These are phyloP conservation scores for Termitomyces sp. DNA, from an alignment of 768 basidiomycete species.

Conservation along the genomic window DNA sequence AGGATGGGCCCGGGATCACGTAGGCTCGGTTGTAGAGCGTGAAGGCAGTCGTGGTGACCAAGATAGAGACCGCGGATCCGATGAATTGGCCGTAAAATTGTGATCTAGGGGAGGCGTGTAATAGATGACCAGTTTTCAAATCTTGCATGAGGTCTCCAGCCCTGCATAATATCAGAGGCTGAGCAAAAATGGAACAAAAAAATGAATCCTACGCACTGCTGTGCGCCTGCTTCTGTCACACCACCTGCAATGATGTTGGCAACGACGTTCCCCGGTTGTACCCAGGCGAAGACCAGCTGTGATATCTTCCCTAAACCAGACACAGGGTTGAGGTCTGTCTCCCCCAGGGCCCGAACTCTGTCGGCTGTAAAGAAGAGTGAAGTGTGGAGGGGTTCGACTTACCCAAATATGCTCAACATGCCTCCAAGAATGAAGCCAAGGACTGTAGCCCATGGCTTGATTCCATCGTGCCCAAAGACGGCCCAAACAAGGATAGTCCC, in stretches of 20 bases:
- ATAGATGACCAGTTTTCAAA: constrained; percentile 93
- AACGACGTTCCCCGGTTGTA: constrained; percentile 93
- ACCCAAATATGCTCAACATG: constrained; percentile 86
- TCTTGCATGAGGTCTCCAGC: constrained; percentile 99
- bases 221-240: constrained; percentile 94
- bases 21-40: constrained; percentile 85
- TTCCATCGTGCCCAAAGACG: constrained; percentile 88
- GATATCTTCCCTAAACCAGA: constrained; percentile 93
- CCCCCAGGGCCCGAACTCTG: constrained; percentile 90
- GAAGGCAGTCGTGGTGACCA: constrained; percentile 87
- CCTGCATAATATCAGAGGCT: constrained; percentile 30
- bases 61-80: constrained; percentile 81
- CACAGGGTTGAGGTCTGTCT: constrained; percentile 92
- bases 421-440: constrained; percentile 81
- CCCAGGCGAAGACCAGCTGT: constrained; percentile 89
- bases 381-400: constrained; percentile 17
- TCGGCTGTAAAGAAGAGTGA: background rate
- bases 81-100: constrained; percentile 94
- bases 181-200: background rate
- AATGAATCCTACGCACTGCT: constrained; percentile 53
- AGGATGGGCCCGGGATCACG: constrained; percentile 87
- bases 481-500: constrained; percentile 83
- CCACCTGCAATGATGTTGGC: constrained; percentile 97
- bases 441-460: constrained; percentile 92
- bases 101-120: constrained; percentile 84